Evolutionary conservation across 805 yeast species (phyloP), one percentile per base, ranked within the genome.

Genomic region (Candida xyloterini): DNA sequence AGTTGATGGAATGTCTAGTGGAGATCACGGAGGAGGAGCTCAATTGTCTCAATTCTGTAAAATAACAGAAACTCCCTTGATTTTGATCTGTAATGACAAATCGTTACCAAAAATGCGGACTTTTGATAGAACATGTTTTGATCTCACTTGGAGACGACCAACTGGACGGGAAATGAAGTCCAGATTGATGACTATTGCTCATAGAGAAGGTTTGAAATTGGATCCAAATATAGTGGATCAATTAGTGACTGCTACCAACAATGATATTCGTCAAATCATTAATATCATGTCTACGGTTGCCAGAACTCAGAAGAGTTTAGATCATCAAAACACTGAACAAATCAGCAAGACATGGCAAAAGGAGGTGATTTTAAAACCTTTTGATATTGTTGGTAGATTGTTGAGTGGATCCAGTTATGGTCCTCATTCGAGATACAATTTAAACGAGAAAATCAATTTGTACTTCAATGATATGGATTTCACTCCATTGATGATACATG

Each of bases 1-100:
- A 67, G 98, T 93, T 22, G 99, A 93, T 62, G 99, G 99, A 52
- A 93, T 93, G 98, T 87, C 96, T 28, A 89, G 95, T 57, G 99
- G 99, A 48, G 99, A 93, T 63, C 82, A 93, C 53, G 99, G 99
- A 46, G 99, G 99, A 47, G 96, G 93, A 20, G 97, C 96, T 16
- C 95, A 89, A 44, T 72, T 93, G 62, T 88, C 97, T 0, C 80
- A 83, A 28, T 83, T 87, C 52, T 90, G 97, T 58, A 74, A 83
- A 30, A 81, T 79, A 35, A 89, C 98, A 0, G 74, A 79, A 30
- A 86, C 91, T 52, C 99, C 99, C 11, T 75, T 93, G 67, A 89
- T 93, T 43, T 71, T 91, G 38, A 90, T 93, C 46, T 91, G 98
- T 67, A 93, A 93, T 65, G 99, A 93, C 59, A 82, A 85, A 51